Percentiles rank a stretch among this genome's conserved stretches.
phyloP scores from a whole-genome alignment of 2,329 filamentous ascomycete species.

The Stachybotrys elegans region DNA sequence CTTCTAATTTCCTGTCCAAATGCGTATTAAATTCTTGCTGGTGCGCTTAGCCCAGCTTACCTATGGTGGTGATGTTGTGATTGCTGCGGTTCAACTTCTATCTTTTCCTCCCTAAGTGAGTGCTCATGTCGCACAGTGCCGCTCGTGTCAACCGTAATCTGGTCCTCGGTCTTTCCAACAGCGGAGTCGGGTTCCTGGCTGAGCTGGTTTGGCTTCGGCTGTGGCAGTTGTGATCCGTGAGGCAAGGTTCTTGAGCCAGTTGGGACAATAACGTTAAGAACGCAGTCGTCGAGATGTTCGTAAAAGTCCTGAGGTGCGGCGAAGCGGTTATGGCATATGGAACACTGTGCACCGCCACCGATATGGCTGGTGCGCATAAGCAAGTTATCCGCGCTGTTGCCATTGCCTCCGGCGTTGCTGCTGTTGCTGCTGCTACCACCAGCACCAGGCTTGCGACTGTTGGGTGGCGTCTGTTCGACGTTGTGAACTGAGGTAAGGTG shows the following conservation, averaged over 20 bases:
- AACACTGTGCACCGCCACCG: constrained; percentile 74
- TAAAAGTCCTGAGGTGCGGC: constrained; percentile 92
- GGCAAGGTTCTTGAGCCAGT: constrained; percentile 1
- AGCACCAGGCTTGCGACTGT: constrained; percentile 68
- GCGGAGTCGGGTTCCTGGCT: background rate
- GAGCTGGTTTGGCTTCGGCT: constrained; percentile 2
- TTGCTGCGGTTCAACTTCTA: no score
- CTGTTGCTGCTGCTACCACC: background rate
- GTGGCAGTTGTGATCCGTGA: constrained; percentile 3
- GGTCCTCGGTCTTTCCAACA: background rate
- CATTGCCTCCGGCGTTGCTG: constrained; percentile 12
- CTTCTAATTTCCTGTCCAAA: no score
- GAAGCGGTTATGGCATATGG: constrained; percentile 78
- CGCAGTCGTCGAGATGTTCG: constrained; percentile 77
- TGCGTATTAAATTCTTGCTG: no score
- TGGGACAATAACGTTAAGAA: constrained; percentile 54
- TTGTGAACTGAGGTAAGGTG: constrained; percentile 90
- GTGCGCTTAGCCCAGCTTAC: no score
- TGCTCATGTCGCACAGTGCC: background rate
- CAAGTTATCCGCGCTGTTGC: constrained; percentile 2
- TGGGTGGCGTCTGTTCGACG: constrained; percentile 90
- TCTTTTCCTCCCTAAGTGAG: background rate
- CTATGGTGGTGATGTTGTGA: no score
- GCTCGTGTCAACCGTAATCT: background rate
- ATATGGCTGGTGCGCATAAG: background rate